Conservation (phyloP, 495 filamentous ascomycete genomes). For the Astrocystis sublimbata region DNA sequence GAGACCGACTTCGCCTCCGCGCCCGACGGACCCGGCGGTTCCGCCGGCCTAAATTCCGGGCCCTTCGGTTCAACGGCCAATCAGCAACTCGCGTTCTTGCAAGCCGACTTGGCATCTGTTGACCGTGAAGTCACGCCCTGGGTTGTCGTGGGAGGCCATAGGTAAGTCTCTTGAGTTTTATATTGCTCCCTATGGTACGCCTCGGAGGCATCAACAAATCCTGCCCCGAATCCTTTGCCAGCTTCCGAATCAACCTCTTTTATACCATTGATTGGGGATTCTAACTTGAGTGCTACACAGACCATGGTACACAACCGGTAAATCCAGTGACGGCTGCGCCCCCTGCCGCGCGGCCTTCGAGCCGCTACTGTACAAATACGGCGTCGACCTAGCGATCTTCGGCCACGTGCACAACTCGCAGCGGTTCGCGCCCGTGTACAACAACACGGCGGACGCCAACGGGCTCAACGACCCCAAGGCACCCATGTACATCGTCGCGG, state of each 20-base stretch:
- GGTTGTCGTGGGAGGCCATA: slow-evolving; percentile 60
- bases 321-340: slow-evolving; percentile 44
- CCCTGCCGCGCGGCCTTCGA: slow-evolving; percentile 61
- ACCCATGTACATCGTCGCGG: slow-evolving; percentile 58
- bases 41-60: slow-evolving; percentile 48
- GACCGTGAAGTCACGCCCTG: slow-evolving; percentile 56
- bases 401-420: slow-evolving; percentile 64
- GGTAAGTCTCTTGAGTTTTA: no score
- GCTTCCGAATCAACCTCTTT: no score
- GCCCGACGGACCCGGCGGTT: slow-evolving; percentile 48
- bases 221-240: no score
- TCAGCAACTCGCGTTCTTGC: slow-evolving; percentile 50
- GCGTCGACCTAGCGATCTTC: slow-evolving; percentile 62
- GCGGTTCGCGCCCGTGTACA: slow-evolving; percentile 38
- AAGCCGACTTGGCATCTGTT: slow-evolving; percentile 47
- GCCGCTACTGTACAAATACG: slow-evolving; percentile 57
- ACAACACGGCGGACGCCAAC: slow-evolving; percentile 45
- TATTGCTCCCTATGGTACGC: no score
- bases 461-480: slow-evolving; percentile 55
- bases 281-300: no score
- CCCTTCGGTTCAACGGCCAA: slow-evolving; percentile 47
- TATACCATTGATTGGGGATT: no score
- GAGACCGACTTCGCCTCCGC: slow-evolving; percentile 55
- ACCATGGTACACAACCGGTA: slow-evolving; percentile 59
- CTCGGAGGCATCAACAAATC: no score